phyloP scores from a whole-genome alignment of 2,329 filamentous ascomycete species.

The Pestalotiopsis sp. region DNA sequence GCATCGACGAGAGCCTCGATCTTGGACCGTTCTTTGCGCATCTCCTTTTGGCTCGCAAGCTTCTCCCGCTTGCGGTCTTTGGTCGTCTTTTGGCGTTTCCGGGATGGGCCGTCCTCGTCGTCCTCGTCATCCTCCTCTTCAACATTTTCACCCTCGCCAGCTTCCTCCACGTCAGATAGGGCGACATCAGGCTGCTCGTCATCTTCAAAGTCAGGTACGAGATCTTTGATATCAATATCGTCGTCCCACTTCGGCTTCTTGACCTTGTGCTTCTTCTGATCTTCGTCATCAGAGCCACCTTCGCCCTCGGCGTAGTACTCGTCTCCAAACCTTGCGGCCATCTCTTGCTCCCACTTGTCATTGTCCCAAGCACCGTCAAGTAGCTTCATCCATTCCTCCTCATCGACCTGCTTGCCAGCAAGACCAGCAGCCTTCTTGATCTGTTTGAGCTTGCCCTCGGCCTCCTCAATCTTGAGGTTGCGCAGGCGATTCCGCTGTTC shows the following conservation, averaged over 20 bases:
- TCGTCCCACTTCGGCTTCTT: constrained; percentile 95
- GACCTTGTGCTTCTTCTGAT: constrained; percentile 62
- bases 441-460: constrained; percentile 82
- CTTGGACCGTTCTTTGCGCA: constrained; percentile 79
- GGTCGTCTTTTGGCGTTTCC: constrained; percentile 62
- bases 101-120: constrained; percentile 44
- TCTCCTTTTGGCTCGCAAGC: constrained; percentile 65
- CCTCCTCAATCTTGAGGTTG: constrained; percentile 88
- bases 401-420: constrained; percentile 63
- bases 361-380: constrained; percentile 89
- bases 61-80: constrained; percentile 63
- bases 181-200: constrained; percentile 57
- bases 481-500: constrained; percentile 82
- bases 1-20: constrained; percentile 87
- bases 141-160: constrained; percentile 37
- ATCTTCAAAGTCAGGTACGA: constrained; percentile 84
- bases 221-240: constrained; percentile 94
- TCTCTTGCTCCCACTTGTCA: constrained; percentile 86
- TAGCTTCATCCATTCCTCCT: constrained; percentile 83
- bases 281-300: constrained; percentile 63
- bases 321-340: constrained; percentile 86
- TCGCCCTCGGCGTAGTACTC: constrained; percentile 82
- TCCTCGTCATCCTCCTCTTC: constrained; percentile 38
- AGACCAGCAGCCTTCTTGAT: constrained; percentile 89
- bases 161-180: constrained; percentile 57